Evolutionary conservation across 768 basidiomycete species (phyloP), one percentile per base, ranked within the genome.

Genomic region (Amanita subjunquillea): DNA sequence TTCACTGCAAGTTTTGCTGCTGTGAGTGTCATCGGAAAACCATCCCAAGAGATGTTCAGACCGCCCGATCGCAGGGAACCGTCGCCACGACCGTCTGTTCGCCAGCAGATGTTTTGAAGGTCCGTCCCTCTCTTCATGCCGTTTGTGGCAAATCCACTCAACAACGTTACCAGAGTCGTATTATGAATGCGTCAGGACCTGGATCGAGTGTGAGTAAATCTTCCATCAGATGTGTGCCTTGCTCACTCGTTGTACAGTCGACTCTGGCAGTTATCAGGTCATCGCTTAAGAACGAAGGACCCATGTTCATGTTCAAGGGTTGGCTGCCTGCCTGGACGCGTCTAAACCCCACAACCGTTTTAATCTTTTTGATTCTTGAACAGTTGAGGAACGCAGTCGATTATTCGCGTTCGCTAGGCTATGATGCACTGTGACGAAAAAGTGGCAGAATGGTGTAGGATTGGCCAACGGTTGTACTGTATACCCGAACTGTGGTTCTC

Each of bases 301-400:
- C 87, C 3, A 85, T 85, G 79, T 92, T 91, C 76, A 87, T 92
- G 85, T 90, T 92, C 74, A 90, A 89, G 64, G 90, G 90, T 56
- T 92, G 90, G 90, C 66, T 91, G 7, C 90, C 90, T 0, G 87
- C 89, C 9, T 92, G 88, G 88, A 78, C 79, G 48, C 75, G 90
- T 64, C 74, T 92, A 37, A 87, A 91, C 62, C 90, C 89, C 0
- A 91, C 88, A 40, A 92, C 90, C 3, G 88, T 92, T 57, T 74
- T 92, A 37, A 91, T 91, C 63, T 92, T 91, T 73, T 65, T 91
- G 56, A 89, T 85, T 6, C 72, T 91, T 37, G 89, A 91, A 61
- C 87, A 90, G 65, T 64, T 90, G 57, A 90, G 81, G 77, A 83
- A 82, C 50, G 60, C 71, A 3, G 84, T 87, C 1, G 87, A 90